A percentile compares a stretch with the other conserved stretches of the same genome.
phyloP scores from a whole-genome alignment of 306 rosid species.

The Begonia loranthoides region DNA sequence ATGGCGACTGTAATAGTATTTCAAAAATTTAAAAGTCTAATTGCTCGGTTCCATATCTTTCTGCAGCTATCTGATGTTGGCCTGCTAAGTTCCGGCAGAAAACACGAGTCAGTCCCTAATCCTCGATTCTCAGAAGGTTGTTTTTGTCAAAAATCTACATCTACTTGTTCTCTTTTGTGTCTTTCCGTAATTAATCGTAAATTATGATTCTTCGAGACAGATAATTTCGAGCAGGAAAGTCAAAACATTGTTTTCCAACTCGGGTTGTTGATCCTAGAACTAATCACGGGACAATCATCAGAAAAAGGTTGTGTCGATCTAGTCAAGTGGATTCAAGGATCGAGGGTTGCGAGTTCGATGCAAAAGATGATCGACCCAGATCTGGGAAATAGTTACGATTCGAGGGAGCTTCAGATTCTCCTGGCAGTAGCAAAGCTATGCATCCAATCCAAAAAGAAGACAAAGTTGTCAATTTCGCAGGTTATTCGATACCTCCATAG shows the following conservation, averaged over 20 bases:
- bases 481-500: conserved; percentile 60
- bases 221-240: conserved; percentile 35
- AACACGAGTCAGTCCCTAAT: conserved; percentile 17
- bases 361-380: conserved; percentile 92
- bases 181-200: conserved; percentile 2
- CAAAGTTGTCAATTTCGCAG: conserved; percentile 56
- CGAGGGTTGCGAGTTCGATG: conserved; percentile 49
- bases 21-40: neutral
- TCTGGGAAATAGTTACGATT: conserved; percentile 55
- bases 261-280: conserved; percentile 74
- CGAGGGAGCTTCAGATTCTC: conserved; percentile 59
- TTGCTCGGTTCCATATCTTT: conserved; percentile 5
- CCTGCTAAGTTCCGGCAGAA: conserved; percentile 31
- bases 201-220: conserved; percentile 18
- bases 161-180: conserved; percentile 6
- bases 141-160: neutral
- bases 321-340: conserved; percentile 71
- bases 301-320: conserved; percentile 56
- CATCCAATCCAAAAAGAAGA: conserved; percentile 50
- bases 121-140: conserved; percentile 45
- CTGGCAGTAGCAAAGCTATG: conserved; percentile 78
- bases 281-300: conserved; percentile 77
- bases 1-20: neutral
- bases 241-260: conserved; percentile 61
- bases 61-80: conserved; percentile 65